Conservation (phyloP, 2,329 filamentous ascomycete species). For the Fusarium pilosicola region DNA sequence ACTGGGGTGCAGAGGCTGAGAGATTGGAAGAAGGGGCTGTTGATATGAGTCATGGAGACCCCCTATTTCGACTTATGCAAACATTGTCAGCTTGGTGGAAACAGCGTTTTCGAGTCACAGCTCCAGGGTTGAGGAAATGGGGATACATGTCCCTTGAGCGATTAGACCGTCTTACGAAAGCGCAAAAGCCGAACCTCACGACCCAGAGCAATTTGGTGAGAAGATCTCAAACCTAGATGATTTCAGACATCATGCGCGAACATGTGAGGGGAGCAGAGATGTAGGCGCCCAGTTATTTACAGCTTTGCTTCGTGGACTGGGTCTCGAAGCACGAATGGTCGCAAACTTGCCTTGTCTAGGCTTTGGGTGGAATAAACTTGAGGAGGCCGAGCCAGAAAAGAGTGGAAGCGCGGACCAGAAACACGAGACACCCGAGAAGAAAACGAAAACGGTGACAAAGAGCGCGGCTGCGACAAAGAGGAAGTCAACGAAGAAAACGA, state of each 20-base stretch:
- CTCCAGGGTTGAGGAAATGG: slow-evolving; percentile 85
- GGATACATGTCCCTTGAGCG: slow-evolving; percentile 85
- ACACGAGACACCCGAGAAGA: slow-evolving; percentile 3
- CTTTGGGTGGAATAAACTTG: slow-evolving; percentile 88
- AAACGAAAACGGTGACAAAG: slow-evolving; percentile 3
- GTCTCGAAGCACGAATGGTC: slow-evolving; percentile 84
- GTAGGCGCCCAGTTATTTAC: slow-evolving; percentile 91
- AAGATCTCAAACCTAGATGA: slow-evolving; percentile 71
- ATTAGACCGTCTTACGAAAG: slow-evolving; percentile 77
- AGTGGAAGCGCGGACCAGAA: slow-evolving; percentile 31
- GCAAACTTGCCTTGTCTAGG: slow-evolving; percentile 86
- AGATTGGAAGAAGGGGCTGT: slow-evolving; percentile 75
- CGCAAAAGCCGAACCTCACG: slow-evolving; percentile 70
- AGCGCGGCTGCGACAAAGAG: neutral
- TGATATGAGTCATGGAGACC: slow-evolving; percentile 85
- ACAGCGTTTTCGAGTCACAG: slow-evolving; percentile 79
- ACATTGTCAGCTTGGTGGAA: slow-evolving; percentile 88
- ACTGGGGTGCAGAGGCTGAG: slow-evolving; percentile 78
- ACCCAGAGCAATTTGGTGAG: slow-evolving; percentile 79
- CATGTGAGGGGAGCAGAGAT: slow-evolving; percentile 84
- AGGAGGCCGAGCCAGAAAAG: slow-evolving; percentile 74
- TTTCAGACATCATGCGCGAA: slow-evolving; percentile 75
- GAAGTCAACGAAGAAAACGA: slow-evolving; percentile 8
- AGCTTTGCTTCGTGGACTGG: slow-evolving; percentile 80
- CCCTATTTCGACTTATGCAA: slow-evolving; percentile 79